These are phyloP conservation scores for Physcomitrellopsis africana DNA, from an alignment of 225 moss, liverwort and hornwort species.

Conservation along the genomic window DNA sequence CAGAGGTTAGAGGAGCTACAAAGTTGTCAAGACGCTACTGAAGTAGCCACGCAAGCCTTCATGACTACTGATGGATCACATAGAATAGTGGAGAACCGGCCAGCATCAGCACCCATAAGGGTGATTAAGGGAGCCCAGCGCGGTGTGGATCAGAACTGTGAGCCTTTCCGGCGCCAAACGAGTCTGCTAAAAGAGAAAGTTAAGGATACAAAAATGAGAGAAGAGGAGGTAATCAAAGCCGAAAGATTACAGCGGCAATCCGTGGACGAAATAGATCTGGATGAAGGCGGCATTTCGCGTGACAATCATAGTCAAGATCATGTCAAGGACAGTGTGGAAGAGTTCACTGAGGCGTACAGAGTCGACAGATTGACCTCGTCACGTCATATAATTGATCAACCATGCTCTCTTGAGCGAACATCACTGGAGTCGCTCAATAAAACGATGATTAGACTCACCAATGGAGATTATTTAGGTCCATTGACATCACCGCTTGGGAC, in stretches of 20 bases:
- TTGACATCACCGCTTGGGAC: conserved; percentile 1
- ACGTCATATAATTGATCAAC: conserved; percentile 25
- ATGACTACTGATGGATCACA: conserved; percentile 27
- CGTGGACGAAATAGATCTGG: conserved; percentile 36
- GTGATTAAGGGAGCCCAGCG: conserved; percentile 24
- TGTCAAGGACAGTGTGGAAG: conserved; percentile 22
- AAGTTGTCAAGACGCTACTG: conserved; percentile 22
- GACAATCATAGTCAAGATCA: conserved; percentile 10
- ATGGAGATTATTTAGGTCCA: conserved; percentile 27
- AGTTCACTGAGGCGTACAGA: conserved; percentile 25
- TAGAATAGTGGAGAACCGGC: conserved; percentile 31
- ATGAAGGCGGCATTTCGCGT: conserved; percentile 22
- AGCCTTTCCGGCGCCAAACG: conserved; percentile 78
- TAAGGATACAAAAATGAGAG: conserved; percentile 61
- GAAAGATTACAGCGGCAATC: conserved; percentile 42
- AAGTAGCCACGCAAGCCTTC: conserved; percentile 18
- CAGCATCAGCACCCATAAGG: conserved; percentile 42
- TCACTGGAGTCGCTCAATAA: conserved; percentile 45
- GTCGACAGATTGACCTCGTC: conserved; percentile 27
- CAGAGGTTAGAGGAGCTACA: conserved; percentile 36
- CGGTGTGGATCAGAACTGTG: conserved; percentile 74
- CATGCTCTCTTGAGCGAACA: conserved; percentile 29
- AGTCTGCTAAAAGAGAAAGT: conserved; percentile 66
- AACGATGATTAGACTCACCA: conserved; percentile 48
- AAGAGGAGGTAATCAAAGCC: conserved; percentile 48